These are phyloP conservation scores for Hirschioporus abietinus DNA, from an alignment of 768 basidiomycete species.

Conservation along the genomic window DNA sequence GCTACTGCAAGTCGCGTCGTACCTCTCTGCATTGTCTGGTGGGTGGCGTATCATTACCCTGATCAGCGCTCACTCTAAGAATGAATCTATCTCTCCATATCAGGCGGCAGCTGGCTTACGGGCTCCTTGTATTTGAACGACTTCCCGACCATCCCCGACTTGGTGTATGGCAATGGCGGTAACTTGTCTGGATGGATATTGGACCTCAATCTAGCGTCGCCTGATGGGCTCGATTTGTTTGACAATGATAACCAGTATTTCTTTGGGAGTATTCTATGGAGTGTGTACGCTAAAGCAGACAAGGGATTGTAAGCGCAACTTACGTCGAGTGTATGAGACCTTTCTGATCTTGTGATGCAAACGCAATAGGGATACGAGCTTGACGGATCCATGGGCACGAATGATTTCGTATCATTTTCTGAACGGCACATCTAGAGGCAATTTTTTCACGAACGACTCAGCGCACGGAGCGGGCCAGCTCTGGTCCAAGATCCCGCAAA, in stretches of 20 bases:
- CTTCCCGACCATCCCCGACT: slow-evolving; percentile 49
- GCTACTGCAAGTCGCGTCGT: slow-evolving; percentile 64
- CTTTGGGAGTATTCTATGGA: slow-evolving; percentile 49
- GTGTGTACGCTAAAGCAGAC: slow-evolving; percentile 50
- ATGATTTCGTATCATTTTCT: slow-evolving; percentile 71
- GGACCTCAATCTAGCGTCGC: slow-evolving; percentile 50
- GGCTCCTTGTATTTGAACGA: slow-evolving; percentile 61
- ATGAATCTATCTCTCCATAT: not conserved
- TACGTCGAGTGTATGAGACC: not conserved
- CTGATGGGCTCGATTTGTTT: slow-evolving; percentile 44
- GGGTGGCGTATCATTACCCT: slow-evolving; percentile 11
- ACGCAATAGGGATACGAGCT: slow-evolving; percentile 49
- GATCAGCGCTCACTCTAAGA: not conserved
- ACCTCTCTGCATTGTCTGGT: slow-evolving; percentile 66
- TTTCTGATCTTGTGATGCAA: slow-evolving; percentile 1
- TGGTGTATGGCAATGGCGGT: slow-evolving; percentile 53
- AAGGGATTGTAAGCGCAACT: slow-evolving; percentile 41
- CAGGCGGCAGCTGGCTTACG: slow-evolving; percentile 65
- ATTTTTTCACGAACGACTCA: slow-evolving; percentile 56
- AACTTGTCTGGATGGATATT: slow-evolving; percentile 50
- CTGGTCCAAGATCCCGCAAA: slow-evolving; percentile 51
- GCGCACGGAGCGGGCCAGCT: slow-evolving; percentile 71
- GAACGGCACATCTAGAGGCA: slow-evolving; percentile 51
- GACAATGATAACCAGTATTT: slow-evolving; percentile 44
- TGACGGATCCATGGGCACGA: slow-evolving; percentile 60